A percentile compares a stretch with the other conserved stretches of the same genome.
Evolutionary conservation across 495 filamentous ascomycete genomes (phyloP).

Genomic region (Penicillium mononematosum): DNA sequence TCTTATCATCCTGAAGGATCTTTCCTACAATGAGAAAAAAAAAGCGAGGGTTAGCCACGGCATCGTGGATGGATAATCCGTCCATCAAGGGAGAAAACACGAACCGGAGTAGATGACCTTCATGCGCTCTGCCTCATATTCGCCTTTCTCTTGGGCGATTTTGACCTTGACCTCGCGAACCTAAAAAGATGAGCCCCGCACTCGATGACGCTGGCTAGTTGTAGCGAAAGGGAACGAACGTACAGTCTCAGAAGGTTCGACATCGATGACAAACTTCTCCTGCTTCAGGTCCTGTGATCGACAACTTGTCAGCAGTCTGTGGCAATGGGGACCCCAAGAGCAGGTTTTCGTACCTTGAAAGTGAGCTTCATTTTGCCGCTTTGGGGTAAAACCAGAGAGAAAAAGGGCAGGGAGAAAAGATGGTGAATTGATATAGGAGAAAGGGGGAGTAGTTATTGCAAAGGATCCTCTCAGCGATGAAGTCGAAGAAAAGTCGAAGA

Average conservation of each 20-base stretch:
- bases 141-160: slow-evolving; percentile 78
- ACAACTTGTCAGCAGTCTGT: slow-evolving; percentile 5
- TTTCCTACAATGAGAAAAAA: slow-evolving; percentile 62
- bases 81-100: slow-evolving; percentile 5
- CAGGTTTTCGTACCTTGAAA: slow-evolving; percentile 62
- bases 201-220: slow-evolving; percentile 14
- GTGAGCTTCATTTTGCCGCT: slow-evolving; percentile 74
- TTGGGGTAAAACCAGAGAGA: slow-evolving; percentile 7
- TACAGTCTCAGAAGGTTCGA: slow-evolving; percentile 90
- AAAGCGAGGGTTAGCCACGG: not conserved
- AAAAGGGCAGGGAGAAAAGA: slow-evolving; percentile 18
- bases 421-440: slow-evolving; percentile 10
- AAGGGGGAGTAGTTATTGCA: slow-evolving; percentile 13
- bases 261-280: slow-evolving; percentile 93
- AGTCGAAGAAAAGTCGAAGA: slow-evolving; percentile 11
- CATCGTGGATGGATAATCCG: not conserved
- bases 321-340: slow-evolving; percentile 21
- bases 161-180: slow-evolving; percentile 87
- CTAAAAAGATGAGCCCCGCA: slow-evolving; percentile 52
- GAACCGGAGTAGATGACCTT: slow-evolving; percentile 97
- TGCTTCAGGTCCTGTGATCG: slow-evolving; percentile 83
- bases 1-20: slow-evolving; percentile 95
- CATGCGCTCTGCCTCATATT: slow-evolving; percentile 78
- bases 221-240: slow-evolving; percentile 9
- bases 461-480: slow-evolving; percentile 14